Evolutionary conservation across 2,329 filamentous ascomycete species (phyloP).

Genomic region (Nemania sp.): DNA sequence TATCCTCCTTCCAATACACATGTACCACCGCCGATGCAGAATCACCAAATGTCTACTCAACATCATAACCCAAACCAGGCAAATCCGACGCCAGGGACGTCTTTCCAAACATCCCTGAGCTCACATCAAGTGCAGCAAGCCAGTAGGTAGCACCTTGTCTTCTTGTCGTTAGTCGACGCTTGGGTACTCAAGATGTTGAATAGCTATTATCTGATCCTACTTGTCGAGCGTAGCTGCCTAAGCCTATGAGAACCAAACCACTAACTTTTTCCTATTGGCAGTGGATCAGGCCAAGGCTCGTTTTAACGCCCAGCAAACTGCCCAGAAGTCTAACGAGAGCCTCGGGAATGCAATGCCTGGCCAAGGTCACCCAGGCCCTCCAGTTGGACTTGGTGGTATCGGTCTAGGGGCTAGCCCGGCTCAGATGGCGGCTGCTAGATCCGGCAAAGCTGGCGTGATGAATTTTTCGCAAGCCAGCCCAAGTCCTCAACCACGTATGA

Average conservation of each 20-base stretch:
- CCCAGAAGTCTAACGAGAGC: conserved; percentile 47
- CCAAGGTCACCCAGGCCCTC: conserved; percentile 46
- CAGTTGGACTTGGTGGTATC: conserved; percentile 50
- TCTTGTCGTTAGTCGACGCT: not conserved
- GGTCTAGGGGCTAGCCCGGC: conserved; percentile 47
- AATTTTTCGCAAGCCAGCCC: conserved; percentile 46
- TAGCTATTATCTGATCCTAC: not conserved
- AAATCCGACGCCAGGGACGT: conserved; percentile 28
- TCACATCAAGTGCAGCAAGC: conserved; percentile 51
- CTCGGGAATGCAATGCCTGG: conserved; percentile 43
- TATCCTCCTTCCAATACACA: conserved; percentile 45
- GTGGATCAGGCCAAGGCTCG: conserved; percentile 51
- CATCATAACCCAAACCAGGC: conserved; percentile 40
- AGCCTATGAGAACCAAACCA: conserved; percentile 10
- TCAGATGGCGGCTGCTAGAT: conserved; percentile 44
- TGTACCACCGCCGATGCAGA: conserved; percentile 46
- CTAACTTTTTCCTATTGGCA: conserved; percentile 35
- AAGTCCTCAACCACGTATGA: conserved; percentile 44
- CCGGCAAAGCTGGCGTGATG: conserved; percentile 41
- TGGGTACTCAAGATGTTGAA: not conserved
- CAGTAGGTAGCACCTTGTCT: conserved; percentile 36
- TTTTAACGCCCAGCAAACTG: conserved; percentile 48
- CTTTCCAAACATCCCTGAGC: conserved; percentile 50
- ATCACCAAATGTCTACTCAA: conserved; percentile 41
- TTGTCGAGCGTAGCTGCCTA: conserved; percentile 8